These are phyloP conservation scores for Quercus phellos DNA, from an alignment of 331 rosid species.

Conservation along the genomic window DNA sequence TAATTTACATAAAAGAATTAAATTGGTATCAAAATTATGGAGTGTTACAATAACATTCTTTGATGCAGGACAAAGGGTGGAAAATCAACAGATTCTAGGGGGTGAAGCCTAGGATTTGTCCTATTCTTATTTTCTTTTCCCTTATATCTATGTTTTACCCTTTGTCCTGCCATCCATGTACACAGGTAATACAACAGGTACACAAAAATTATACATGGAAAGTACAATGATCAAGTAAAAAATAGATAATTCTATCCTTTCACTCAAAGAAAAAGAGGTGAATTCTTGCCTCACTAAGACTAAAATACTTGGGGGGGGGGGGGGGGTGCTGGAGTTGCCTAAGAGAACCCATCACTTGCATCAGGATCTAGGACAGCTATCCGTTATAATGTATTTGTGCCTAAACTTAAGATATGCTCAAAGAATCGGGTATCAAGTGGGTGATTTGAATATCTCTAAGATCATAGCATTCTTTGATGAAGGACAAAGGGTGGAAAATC, in stretches of 20 bases:
- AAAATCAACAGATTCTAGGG: too few species aligned
- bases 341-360: not conserved
- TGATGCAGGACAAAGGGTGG: too few species aligned
- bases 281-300: not conserved
- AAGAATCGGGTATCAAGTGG: not conserved
- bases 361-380: not conserved
- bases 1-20: too few species aligned
- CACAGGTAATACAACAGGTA: too few species aligned
- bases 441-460: not conserved
- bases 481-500: too few species aligned
- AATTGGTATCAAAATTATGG: too few species aligned
- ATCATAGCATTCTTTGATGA: not conserved
- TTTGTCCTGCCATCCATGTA: too few species aligned
- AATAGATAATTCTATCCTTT: not conserved
- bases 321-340: not conserved
- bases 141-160: too few species aligned
- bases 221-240: not conserved
- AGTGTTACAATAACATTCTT: not conserved
- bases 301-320: not conserved
- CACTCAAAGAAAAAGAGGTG: not conserved
- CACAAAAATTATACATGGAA: too few species aligned
- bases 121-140: too few species aligned
- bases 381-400: not conserved
- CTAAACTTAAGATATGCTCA: not conserved
- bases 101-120: too few species aligned